These are phyloP conservation scores for Flaveria sonorensis DNA, from an alignment of 129 eudicot species.

Conservation along the genomic window DNA sequence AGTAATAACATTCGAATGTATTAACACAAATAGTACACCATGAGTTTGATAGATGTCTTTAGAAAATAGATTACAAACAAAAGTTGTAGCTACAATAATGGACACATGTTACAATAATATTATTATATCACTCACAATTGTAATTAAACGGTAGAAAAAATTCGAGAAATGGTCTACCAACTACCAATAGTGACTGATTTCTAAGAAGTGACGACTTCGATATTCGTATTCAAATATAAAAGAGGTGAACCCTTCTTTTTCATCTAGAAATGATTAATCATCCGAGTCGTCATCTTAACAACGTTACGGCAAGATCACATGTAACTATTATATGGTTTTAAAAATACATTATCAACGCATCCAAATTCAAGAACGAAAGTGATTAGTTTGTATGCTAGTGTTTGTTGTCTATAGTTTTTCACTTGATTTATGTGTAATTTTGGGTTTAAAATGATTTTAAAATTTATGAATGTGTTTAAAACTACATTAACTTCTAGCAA, in stretches of 20 bases:
- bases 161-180: background rate
- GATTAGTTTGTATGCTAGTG: too few species aligned
- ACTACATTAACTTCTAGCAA: too few species aligned
- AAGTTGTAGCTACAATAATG: background rate
- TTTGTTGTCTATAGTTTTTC: too few species aligned
- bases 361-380: background rate
- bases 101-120: background rate
- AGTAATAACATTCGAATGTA: background rate
- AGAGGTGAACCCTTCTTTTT: background rate
- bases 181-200: too few species aligned
- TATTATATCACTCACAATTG: background rate
- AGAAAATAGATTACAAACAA: background rate
- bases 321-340: background rate
- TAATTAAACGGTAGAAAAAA: background rate
- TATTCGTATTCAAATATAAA: background rate
- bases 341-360: background rate
- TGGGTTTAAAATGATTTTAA: too few species aligned
- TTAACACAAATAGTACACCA: background rate
- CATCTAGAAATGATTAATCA: background rate
- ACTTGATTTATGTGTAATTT: too few species aligned
- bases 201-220: background rate
- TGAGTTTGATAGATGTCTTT: background rate
- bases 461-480: too few species aligned
- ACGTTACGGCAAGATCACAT: background rate
- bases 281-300: background rate